These are phyloP conservation scores for Blastocystis sp. DNA, from an alignment of 352 stramenopile genomes.

Conservation along the genomic window DNA sequence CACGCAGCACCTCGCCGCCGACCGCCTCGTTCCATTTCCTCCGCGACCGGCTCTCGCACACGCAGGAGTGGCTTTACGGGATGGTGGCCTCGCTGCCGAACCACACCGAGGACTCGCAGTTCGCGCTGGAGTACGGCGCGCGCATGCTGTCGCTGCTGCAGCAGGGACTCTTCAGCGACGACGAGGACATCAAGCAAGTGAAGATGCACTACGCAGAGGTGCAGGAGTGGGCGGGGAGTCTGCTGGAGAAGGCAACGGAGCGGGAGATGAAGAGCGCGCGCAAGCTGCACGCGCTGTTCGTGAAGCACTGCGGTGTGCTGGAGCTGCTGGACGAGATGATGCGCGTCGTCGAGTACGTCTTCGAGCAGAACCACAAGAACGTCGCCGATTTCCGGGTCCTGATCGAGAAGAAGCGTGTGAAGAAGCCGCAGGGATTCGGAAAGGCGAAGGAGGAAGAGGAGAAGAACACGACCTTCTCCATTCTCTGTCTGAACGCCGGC, in stretches of 20 bases:
- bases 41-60: not conserved
- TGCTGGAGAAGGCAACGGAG: not conserved
- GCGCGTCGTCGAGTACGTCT: not conserved
- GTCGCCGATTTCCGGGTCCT: not conserved
- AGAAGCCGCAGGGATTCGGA: not conserved
- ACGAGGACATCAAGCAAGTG: not conserved
- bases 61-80: not conserved
- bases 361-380: not conserved
- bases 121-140: not conserved
- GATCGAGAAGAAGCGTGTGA: not conserved
- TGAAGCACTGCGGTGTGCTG: not conserved
- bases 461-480: not conserved
- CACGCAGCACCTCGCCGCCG: not conserved
- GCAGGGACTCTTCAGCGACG: not conserved
- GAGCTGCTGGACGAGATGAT: not conserved
- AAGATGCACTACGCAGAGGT: not conserved
- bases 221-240: not conserved
- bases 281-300: not conserved
- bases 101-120: not conserved
- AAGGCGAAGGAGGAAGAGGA: not conserved
- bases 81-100: not conserved
- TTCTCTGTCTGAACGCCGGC: slow-evolving; percentile 12
- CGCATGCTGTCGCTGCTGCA: slow-evolving; percentile 1
- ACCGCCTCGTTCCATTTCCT: not conserved
- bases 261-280: not conserved